Percentiles rank a stretch among this genome's conserved stretches.
These are phyloP conservation scores for Zychaea mexicana DNA, from an alignment of 371 early-diverging fungal species.

Conservation along the genomic window DNA sequence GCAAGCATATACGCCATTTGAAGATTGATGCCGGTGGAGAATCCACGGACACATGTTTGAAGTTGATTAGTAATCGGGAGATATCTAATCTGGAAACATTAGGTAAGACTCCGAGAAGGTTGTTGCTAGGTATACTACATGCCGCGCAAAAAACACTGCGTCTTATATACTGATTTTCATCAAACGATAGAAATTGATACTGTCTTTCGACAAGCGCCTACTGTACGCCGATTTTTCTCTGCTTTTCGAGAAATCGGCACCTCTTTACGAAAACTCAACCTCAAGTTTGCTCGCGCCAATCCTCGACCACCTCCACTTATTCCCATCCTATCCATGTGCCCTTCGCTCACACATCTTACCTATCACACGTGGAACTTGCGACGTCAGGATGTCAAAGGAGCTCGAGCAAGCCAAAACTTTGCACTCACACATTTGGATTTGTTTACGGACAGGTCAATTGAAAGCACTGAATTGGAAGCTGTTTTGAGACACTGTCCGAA, in stretches of 20 bases:
- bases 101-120: not conserved
- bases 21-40: not conserved
- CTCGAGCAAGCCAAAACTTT: not conserved
- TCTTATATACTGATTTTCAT: not conserved
- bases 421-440: not conserved
- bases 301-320: not conserved
- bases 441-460: not conserved
- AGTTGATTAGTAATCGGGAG: not conserved
- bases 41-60: not conserved
- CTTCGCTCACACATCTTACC: not conserved
- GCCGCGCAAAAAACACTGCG: no score
- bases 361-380: slow-evolving; percentile 2
- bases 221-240: not conserved
- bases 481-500: not conserved
- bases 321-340: not conserved
- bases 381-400: slow-evolving; percentile 1
- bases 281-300: not conserved
- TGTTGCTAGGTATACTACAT: no score
- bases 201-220: slow-evolving; percentile 1
- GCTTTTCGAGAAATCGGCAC: not conserved
- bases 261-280: not conserved
- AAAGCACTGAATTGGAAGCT: not conserved
- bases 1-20: not conserved
- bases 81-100: not conserved
- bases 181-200: not conserved